A percentile compares a stretch with the other conserved stretches of the same genome.
These are phyloP conservation scores for Pterocarpus santalinus DNA, from an alignment of 306 rosid species.

Conservation along the genomic window DNA sequence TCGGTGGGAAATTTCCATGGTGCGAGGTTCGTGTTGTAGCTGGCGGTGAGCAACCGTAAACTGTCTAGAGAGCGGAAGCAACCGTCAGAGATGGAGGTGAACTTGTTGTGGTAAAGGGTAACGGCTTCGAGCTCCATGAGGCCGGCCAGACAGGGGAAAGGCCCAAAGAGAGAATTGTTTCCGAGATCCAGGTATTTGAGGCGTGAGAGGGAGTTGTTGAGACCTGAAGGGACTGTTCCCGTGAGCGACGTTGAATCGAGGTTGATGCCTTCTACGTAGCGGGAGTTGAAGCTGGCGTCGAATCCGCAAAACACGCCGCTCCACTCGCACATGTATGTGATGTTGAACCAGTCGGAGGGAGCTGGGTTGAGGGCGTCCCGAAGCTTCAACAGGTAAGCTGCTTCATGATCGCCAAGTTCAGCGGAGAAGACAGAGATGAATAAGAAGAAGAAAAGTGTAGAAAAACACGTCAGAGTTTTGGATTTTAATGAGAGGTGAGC, in stretches of 20 bases:
- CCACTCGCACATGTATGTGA: neutral
- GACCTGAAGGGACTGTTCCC: neutral
- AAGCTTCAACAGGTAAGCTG: neutral
- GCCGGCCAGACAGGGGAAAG: constrained; percentile 32
- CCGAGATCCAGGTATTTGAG: neutral
- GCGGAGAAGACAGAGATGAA: too few relatives aligned
- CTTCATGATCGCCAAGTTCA: neutral
- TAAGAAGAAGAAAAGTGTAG: too few relatives aligned
- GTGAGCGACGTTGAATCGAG: neutral
- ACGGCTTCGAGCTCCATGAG: neutral
- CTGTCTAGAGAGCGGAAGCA: neutral
- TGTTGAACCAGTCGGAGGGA: neutral
- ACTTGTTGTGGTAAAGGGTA: constrained; percentile 56
- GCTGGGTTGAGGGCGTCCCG: neutral
- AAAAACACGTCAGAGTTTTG: too few relatives aligned
- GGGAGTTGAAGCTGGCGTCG: too few relatives aligned
- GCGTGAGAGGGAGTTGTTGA: neutral
- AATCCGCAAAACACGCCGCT: neutral
- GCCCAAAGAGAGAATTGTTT: neutral
- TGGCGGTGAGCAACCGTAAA: too few relatives aligned
- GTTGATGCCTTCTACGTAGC: neutral
- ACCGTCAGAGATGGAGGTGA: constrained; percentile 55
- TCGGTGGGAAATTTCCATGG: neutral
- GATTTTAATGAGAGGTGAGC: too few relatives aligned
- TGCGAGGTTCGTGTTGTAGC: neutral